phyloP scores from a whole-genome alignment of 148 eudicot genomes.

The Camellia sinensis region DNA sequence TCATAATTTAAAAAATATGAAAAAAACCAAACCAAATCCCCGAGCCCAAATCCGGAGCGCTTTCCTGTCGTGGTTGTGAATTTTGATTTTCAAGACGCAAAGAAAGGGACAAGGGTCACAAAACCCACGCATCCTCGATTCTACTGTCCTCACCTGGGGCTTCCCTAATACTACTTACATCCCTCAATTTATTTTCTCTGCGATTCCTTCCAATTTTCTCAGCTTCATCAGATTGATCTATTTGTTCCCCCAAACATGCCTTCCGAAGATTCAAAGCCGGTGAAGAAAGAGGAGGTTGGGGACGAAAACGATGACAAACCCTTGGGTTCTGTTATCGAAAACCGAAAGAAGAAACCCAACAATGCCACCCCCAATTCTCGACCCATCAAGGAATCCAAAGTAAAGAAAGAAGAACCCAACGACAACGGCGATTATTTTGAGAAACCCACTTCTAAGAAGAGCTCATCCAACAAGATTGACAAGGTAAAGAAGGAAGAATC shows the following conservation, averaged over 20 bases:
- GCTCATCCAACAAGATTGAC: slow-evolving; percentile 20
- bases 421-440: slow-evolving; percentile 31
- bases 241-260: slow-evolving; percentile 31
- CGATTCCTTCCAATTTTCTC: not conserved
- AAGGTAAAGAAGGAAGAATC: too few species aligned
- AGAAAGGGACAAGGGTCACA: too few species aligned
- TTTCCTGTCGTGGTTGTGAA: too few species aligned
- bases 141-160: too few species aligned
- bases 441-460: slow-evolving; percentile 25
- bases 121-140: too few species aligned
- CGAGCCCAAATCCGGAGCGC: too few species aligned
- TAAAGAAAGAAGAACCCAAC: slow-evolving; percentile 18
- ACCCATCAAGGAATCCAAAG: slow-evolving; percentile 18
- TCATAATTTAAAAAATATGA: too few species aligned
- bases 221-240: not conserved
- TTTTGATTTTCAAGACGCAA: too few species aligned
- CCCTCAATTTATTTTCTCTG: not conserved
- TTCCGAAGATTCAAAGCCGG: slow-evolving; percentile 35
- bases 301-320: slow-evolving; percentile 36
- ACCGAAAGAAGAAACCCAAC: slow-evolving; percentile 25
- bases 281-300: slow-evolving; percentile 36
- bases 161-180: too few species aligned
- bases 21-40: too few species aligned
- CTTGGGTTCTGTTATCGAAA: slow-evolving; percentile 14
- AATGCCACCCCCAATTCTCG: slow-evolving; percentile 15